A percentile compares a stretch with the other conserved stretches of the same genome.
These are phyloP conservation scores for Sisymbrium altissimum DNA, from an alignment of 345 rosid genomes.

Conservation along the genomic window DNA sequence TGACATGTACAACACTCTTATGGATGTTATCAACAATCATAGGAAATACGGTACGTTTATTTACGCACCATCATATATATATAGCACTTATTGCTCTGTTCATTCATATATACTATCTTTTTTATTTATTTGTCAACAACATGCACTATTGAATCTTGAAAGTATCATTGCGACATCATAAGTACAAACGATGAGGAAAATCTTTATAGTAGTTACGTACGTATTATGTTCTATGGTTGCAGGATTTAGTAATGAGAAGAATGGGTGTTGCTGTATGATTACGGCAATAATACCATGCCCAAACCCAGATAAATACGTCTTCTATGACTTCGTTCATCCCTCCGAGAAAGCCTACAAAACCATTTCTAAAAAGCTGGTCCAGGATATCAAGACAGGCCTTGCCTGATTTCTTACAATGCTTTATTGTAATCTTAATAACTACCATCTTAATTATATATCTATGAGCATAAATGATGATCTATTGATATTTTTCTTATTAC, in stretches of 20 bases:
- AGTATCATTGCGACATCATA: neutral
- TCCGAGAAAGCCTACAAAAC: slow-evolving; percentile 54
- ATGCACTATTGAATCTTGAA: too few relatives aligned
- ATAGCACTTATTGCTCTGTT: neutral
- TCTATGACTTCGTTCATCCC: slow-evolving; percentile 73
- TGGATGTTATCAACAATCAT: slow-evolving; percentile 46
- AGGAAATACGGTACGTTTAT: slow-evolving; percentile 47
- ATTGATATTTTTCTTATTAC: neutral
- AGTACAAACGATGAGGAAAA: neutral
- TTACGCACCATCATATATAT: neutral
- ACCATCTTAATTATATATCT: neutral
- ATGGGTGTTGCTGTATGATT: slow-evolving; percentile 32
- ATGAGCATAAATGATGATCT: slow-evolving; percentile 5
- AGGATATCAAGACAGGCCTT: slow-evolving; percentile 22
- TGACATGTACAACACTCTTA: slow-evolving; percentile 55
- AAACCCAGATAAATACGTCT: slow-evolving; percentile 41
- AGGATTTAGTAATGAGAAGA: slow-evolving; percentile 24
- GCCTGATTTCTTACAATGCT: slow-evolving; percentile 19
- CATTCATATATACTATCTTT: neutral
- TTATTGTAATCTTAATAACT: neutral
- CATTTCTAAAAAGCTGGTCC: slow-evolving; percentile 29
- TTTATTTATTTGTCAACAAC: too few relatives aligned
- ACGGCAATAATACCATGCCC: slow-evolving; percentile 33
- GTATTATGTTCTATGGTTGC: slow-evolving; percentile 10
- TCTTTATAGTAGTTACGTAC: neutral